Base-by-base conservation (phyloP, 1,284 basidiomycete genomes). In the Moniliella sp. region DNA sequence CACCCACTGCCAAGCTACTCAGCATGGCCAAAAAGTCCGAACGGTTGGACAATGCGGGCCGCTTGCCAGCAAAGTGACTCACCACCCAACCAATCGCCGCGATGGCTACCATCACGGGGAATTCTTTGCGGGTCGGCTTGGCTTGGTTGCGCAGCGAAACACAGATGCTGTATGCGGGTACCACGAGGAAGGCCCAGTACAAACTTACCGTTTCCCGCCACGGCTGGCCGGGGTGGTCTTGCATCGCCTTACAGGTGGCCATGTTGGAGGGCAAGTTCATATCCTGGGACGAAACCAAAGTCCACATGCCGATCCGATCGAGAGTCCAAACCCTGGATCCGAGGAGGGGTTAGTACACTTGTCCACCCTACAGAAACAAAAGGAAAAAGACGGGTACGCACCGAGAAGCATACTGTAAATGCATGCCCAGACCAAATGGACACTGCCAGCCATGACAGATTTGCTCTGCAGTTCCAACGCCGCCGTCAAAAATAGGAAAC, bases 121-220 rank as follows among this genome's bases (percentile, higher is more conserved):
- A 65, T 56, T 88, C 80, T 45, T 73, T 75, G 11, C 69, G 66
- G 68, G 14, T 78, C 72, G 33, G 29, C 36, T 59, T 59, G 42
- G 76, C 76, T 43, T 80, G 75, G 42, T 80, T 76, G 32, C 76
- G 66, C 57, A 86, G 54, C 37, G 75, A 77, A 35, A 86, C 63
- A 49, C 72, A 73, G 18, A 76, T 56, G 2, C 78, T 72, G 59
- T 72, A 86, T 50, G 73, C 67, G 0, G 82, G 82, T 1, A 81
- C 77, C 2, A n/a, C n/a, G 31, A 88, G 60, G 62, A 83, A 78
- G 16, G 50, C 50, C 41, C 42, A 57, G 9, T 37, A 36, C 17
- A 47, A 40, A 4, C 28, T 15, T 2, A 50, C 44, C 16, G 43
- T 37, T 2, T 28, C 15, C 76, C 75, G 75, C 37, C 46, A 57